Base-by-base conservation (phyloP, 73 alveolate genomes). In the Tetrahymena borealis region DNA sequence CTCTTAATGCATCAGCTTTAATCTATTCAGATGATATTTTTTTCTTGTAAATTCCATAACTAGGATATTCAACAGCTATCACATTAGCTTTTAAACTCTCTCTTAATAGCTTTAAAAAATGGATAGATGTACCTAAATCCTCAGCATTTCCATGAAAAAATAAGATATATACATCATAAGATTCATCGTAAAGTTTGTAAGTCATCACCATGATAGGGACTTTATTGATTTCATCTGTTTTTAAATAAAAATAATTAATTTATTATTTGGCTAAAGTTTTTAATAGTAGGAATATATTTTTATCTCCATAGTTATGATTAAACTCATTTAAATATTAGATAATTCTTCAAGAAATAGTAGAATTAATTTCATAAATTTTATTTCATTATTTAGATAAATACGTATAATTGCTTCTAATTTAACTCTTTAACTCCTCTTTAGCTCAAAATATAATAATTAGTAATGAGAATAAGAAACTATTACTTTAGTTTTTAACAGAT, bases 31-130 rank as follows among this genome's bases (percentile, higher is more conserved):
- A 18, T 24, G 85, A 60, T 60, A 60, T 35, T n/a, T 94, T 60
- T 33, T 96, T 97, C 78, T 91, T 12, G 90, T 98, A 97, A 24
- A 98, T 96, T 78, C 99, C 99, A 95, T 98, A 98, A 90, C 99
- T 97, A 15, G 99, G 99, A 93, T 97, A 98, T 93, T 98, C 99
- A 15, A 98, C 98, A 40, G 98, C 98, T 39, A 98, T 96, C 39
- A 97, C 78, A 94, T 97, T 97, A 15, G 96, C 96, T 43, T 95
- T 60, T 93, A 93, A 42, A 32, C 91, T 85, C 85, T 60, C 85
- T 60, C 85, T 60, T 90, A 39, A 42, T n/a, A 90, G 78, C 78
- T 33, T 78, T 78, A 16, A 92, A 28, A 60, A 60, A 32, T 60
- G 35, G 37, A 60, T 18, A 60, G 36, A 60, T 3, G 39, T 32